Conservation (phyloP, 2,329 filamentous ascomycete species). For the Aureobasidium sp. region DNA sequence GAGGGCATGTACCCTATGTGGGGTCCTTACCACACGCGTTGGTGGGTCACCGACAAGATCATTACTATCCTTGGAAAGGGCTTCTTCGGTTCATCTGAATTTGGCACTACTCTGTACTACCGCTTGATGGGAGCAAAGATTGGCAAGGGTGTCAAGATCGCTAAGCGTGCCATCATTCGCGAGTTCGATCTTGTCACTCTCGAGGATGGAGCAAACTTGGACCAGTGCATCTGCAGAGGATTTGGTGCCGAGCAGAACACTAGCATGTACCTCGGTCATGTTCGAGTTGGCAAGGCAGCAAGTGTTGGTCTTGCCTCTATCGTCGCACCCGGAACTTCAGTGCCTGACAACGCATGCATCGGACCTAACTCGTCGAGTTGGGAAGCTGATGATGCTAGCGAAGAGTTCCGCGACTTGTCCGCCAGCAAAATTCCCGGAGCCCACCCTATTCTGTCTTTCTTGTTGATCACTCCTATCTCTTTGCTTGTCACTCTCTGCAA, state of each 20-base stretch:
- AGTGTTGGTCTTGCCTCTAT: slow-evolving; percentile 45
- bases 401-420: slow-evolving; percentile 42
- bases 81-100: slow-evolving; percentile 37
- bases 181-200: slow-evolving; percentile 54
- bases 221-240: slow-evolving; percentile 44
- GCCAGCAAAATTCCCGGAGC: slow-evolving; percentile 34
- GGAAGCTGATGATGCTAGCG: slow-evolving; percentile 43
- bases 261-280: slow-evolving; percentile 50
- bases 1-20: slow-evolving; percentile 55
- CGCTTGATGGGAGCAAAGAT: slow-evolving; percentile 49
- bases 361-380: slow-evolving; percentile 53
- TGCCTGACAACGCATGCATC: slow-evolving; percentile 47
- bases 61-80: slow-evolving; percentile 44
- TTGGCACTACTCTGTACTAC: slow-evolving; percentile 40
- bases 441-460: slow-evolving; percentile 40
- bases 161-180: slow-evolving; percentile 39
- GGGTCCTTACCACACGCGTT: slow-evolving; percentile 51
- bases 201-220: slow-evolving; percentile 43
- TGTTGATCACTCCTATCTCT: slow-evolving; percentile 40
- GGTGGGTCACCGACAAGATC: slow-evolving; percentile 53
- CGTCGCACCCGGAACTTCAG: slow-evolving; percentile 43
- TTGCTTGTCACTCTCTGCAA: slow-evolving; percentile 37
- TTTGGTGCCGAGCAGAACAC: slow-evolving; percentile 53
- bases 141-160: slow-evolving; percentile 45
- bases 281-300: slow-evolving; percentile 43